Evolutionary conservation across 1,284 basidiomycete species (phyloP).

Genomic region (Austropuccinia psidii): DNA sequence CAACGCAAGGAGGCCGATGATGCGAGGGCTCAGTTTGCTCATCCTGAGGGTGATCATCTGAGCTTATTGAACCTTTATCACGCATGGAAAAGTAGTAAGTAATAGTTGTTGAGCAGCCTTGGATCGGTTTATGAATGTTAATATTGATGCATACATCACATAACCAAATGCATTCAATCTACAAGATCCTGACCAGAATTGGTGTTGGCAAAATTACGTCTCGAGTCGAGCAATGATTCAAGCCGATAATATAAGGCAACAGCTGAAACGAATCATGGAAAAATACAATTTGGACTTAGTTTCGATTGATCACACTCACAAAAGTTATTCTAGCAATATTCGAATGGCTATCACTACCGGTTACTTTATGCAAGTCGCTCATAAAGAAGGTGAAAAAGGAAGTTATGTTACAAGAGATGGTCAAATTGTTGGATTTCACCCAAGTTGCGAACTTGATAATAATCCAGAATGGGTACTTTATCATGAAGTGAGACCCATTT

Average conservation of each 20-base stretch:
- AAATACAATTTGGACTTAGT: constrained; percentile 63
- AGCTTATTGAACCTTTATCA: constrained; percentile 95
- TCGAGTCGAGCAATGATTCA: constrained; percentile 74
- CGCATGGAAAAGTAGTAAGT: constrained; percentile 72
- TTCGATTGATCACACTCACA: constrained; percentile 65
- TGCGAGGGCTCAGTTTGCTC: constrained; percentile 77
- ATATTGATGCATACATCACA: too few relatives aligned
- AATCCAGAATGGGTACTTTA: constrained; percentile 95
- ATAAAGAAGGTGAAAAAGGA: constrained; percentile 86
- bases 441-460: constrained; percentile 83
- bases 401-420: constrained; percentile 37
- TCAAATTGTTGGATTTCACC: constrained; percentile 85
- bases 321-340: constrained; percentile 70
- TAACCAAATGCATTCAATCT: neutral
- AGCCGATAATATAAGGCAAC: constrained; percentile 90
- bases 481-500: constrained; percentile 55
- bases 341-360: constrained; percentile 80
- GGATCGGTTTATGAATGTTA: neutral
- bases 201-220: constrained; percentile 90
- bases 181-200: constrained; percentile 71
- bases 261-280: constrained; percentile 89
- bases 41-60: constrained; percentile 92
- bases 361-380: constrained; percentile 98
- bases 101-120: too few relatives aligned
- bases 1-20: constrained; percentile 81